Percentiles rank a stretch among this genome's conserved stretches.
Conservation (phyloP, 192 early-diverging fungal genomes). For the Rhizoclosmatium globosum region DNA sequence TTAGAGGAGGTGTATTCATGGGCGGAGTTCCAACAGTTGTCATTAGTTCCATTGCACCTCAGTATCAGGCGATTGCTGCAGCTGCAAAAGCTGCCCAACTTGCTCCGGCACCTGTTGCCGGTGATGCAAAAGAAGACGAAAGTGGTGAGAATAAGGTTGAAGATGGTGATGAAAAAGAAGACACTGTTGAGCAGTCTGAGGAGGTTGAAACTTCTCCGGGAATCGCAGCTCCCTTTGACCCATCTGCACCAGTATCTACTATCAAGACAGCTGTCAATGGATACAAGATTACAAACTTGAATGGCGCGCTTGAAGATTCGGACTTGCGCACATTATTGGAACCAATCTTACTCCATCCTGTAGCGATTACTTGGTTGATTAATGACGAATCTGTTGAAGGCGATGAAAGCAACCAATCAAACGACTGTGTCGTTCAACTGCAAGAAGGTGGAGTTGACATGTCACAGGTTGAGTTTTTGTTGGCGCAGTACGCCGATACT, state of each 20-base stretch:
- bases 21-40: background rate
- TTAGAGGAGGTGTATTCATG: background rate
- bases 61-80: conserved; percentile 9
- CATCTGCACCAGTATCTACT: background rate
- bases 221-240: background rate
- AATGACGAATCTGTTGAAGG: background rate
- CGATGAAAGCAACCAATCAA: background rate
- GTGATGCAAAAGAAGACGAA: background rate
- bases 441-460: conserved; percentile 1
- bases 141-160: background rate
- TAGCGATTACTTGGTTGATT: conserved; percentile 11
- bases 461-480: conserved; percentile 12
- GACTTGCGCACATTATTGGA: conserved; percentile 2
- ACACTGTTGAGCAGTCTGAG: background rate
- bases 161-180: background rate
- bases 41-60: background rate
- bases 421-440: conserved; percentile 24
- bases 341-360: background rate
- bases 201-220: background rate
- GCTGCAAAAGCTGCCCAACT: background rate
- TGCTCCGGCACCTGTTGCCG: background rate
- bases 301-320: background rate
- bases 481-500: background rate
- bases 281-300: conserved; percentile 7
- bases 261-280: conserved; percentile 17